Conservation (phyloP, 2,329 filamentous ascomycete genomes). For the Fusarium sp. region DNA sequence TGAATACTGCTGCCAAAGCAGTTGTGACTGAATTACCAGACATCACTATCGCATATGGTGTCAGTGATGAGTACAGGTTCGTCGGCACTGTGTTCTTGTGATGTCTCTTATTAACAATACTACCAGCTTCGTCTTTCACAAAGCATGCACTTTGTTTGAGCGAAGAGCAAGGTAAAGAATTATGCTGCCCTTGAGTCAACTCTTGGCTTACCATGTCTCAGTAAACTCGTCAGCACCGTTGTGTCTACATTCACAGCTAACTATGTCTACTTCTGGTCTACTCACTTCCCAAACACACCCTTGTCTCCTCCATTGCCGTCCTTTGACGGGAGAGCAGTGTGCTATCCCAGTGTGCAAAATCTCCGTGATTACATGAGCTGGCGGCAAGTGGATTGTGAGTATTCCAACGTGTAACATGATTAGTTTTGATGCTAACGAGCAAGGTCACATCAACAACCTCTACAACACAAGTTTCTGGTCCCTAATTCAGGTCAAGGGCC, state of each 20-base stretch:
- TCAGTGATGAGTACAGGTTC: slow-evolving; percentile 93
- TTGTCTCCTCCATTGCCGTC: slow-evolving; percentile 83
- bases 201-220: slow-evolving; percentile 53
- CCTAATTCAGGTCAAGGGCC: slow-evolving; percentile 80
- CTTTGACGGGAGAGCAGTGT: slow-evolving; percentile 92
- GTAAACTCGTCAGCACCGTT: slow-evolving; percentile 90
- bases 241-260: slow-evolving; percentile 94
- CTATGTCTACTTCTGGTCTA: slow-evolving; percentile 85
- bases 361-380: slow-evolving; percentile 95
- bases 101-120: slow-evolving; percentile 8
- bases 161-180: slow-evolving; percentile 76
- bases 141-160: slow-evolving; percentile 85
- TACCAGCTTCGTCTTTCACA: slow-evolving; percentile 86
- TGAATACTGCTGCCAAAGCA: slow-evolving; percentile 91
- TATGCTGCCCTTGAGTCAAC: background rate
- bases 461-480: slow-evolving; percentile 99
- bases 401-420: no score
- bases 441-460: slow-evolving; percentile 96
- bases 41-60: slow-evolving; percentile 87
- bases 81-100: background rate
- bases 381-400: slow-evolving; percentile 93
- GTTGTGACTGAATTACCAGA: slow-evolving; percentile 88
- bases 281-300: slow-evolving; percentile 77
- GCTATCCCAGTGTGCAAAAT: slow-evolving; percentile 85
- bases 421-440: slow-evolving; percentile 22